These are phyloP conservation scores for Sedum album DNA, from an alignment of 164 flowering plant genomes.

Conservation along the genomic window DNA sequence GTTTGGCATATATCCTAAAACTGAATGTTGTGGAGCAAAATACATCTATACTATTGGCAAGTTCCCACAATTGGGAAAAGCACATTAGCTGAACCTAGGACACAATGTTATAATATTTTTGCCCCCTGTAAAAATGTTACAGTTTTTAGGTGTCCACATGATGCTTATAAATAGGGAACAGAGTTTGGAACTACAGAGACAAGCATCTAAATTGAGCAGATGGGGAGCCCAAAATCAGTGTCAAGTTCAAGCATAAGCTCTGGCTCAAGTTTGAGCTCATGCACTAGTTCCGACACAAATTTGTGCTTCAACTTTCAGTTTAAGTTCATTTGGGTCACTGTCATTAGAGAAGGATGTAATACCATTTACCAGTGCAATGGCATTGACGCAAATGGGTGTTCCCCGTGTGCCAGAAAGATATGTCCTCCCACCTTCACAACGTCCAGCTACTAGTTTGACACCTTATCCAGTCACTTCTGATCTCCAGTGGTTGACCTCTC, in stretches of 20 bases:
- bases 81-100: neutral
- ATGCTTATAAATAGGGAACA: neutral
- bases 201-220: neutral
- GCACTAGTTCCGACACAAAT: neutral
- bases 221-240: neutral
- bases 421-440: constrained; percentile 31
- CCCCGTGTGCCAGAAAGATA: constrained; percentile 26
- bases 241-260: constrained; percentile 2
- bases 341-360: neutral
- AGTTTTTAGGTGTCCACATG: neutral
- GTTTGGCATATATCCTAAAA: neutral
- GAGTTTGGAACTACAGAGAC: neutral
- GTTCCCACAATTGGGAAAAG: neutral
- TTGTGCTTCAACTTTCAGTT: neutral
- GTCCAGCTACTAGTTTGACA: constrained; percentile 14
- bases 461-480: neutral
- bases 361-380: constrained; percentile 28
- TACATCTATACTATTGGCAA: neutral
- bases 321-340: neutral
- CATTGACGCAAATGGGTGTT: constrained; percentile 20
- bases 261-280: neutral
- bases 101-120: neutral
- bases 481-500: constrained; percentile 29
- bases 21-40: neutral
- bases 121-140: neutral